Evolutionary conservation across 352 stramenopile genomes (phyloP), one percentile per base, ranked within the genome.

Genomic region (Pythium apleroticum): DNA sequence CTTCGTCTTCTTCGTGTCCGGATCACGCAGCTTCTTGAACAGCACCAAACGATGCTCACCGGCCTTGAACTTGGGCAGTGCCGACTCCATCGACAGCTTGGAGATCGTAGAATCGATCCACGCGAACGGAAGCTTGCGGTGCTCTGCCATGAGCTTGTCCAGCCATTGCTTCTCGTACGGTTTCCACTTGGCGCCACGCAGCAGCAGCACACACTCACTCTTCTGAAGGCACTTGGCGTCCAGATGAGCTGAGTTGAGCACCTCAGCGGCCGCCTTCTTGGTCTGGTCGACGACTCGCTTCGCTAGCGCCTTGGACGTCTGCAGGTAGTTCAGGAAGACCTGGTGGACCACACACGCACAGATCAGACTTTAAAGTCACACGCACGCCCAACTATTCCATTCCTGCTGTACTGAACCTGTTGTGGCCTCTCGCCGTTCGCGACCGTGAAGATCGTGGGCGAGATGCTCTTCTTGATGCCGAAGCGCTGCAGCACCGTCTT

Each of bases 101-200:
- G 84, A 66, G 15, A 77, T 76, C 28, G 74, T 78, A 35, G 84
- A 74, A 52, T 95, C 84, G 25, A 90, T 60, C 83, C 82, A 93
- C 12, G 74, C 83, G 48, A 93, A 95, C 43, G 73, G 72, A n/a
- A 88, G 31, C 4, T 71, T 80, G 57, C 84, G 83, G 55, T 91
- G 71, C 52, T 81, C 60, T 11, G 71, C 60, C 65, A 91, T 76
- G 15, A 95, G 66, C 39, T 71, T 73, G 28, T 86, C 73, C 14
- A 95, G 68, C 86, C 83, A 95, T 52, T 84, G 79, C 59, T 81
- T 84, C 60, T 95, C 83, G 55, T 90, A 83, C 22, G 77, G 54
- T 33, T 75, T 65, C 49, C 88, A 80, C 56, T 80, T 81, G 53
- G 76, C 68, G 0, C 82, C 78, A 15, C 86, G 75, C 35, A 92